Evolutionary conservation across 257 asterid genomes (phyloP).

Genomic region (Euphrasia confusa): DNA sequence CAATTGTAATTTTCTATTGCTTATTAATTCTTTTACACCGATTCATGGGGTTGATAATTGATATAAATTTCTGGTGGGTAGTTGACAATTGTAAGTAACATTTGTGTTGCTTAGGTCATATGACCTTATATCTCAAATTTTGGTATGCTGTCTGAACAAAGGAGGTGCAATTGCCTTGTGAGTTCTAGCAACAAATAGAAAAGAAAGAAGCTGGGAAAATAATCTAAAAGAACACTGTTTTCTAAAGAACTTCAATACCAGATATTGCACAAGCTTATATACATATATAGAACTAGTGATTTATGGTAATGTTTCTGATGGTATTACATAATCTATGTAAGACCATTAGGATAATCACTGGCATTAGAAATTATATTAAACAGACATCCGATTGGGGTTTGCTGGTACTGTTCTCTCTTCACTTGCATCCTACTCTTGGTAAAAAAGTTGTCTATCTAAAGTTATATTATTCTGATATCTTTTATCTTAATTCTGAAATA

Average conservation of each 20-base stretch:
- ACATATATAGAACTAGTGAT: background rate
- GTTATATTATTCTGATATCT: slow-evolving; percentile 3
- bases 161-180: slow-evolving; percentile 10
- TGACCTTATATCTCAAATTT: background rate
- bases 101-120: slow-evolving; percentile 13
- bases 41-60: slow-evolving; percentile 19
- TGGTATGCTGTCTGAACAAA: slow-evolving; percentile 3
- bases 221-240: background rate
- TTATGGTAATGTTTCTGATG: background rate
- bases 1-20: too few relatives aligned
- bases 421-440: slow-evolving; percentile 5
- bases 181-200: slow-evolving; percentile 2
- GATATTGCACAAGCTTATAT: slow-evolving; percentile 11
- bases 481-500: background rate
- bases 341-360: slow-evolving; percentile 6
- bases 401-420: slow-evolving; percentile 14
- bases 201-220: slow-evolving; percentile 5
- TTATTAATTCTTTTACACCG: background rate
- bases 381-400: slow-evolving; percentile 2
- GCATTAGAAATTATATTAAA: slow-evolving; percentile 11
- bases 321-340: background rate
- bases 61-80: slow-evolving; percentile 10
- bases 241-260: background rate
- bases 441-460: slow-evolving; percentile 6
- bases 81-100: slow-evolving; percentile 5